Evolutionary conservation across 768 basidiomycete species (phyloP), one percentile per base, ranked within the genome.

Genomic region (Suillus paluster): DNA sequence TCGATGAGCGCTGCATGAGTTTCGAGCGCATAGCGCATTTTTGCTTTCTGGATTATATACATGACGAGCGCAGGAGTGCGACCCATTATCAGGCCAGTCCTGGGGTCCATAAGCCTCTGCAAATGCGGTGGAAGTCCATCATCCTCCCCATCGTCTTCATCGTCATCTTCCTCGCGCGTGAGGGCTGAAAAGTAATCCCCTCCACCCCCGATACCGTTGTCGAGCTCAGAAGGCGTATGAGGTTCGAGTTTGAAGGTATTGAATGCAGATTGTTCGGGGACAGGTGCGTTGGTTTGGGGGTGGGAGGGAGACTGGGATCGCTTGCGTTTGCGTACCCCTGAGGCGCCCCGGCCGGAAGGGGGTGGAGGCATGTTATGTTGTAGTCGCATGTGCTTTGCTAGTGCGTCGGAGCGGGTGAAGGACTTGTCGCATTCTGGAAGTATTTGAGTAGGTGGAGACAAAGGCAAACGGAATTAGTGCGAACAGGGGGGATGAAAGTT

Each of bases 391-490:
- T 97, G 95, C 71, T 97, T 97, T 23, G 89, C 89, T 21, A 97
- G 86, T 10, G 95, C 94, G 76, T 97, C 95, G 2, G 94, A 94
- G 46, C 95, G 94, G 10, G 95, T 95, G 75, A 98, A 98, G 0
- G 92, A 90, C 69, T 94, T 95, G 80, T 94, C 93, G 72, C 96
- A 98, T 78, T 95, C 95, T 96, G 21, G 21, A 1, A 39, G 23
- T 3, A 42, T 34, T 19, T 21, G 9, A 39, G 54, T 39, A 3
- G 11, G 38, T 8, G 5, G 5, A 10, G 15, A 17, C 7, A 30
- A 21, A 50, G 4, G 17, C 0, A 27, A 36, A 8, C 8, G 38
- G 19, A 38, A 34, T 3, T 25, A 34, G 21, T 1, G 6, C 34
- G 7, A 27, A 57, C 42, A 7, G 17, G 6, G 10, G 21, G 6